Conservation (phyloP, 257 asterid genomes). For the Solanum okadae region DNA sequence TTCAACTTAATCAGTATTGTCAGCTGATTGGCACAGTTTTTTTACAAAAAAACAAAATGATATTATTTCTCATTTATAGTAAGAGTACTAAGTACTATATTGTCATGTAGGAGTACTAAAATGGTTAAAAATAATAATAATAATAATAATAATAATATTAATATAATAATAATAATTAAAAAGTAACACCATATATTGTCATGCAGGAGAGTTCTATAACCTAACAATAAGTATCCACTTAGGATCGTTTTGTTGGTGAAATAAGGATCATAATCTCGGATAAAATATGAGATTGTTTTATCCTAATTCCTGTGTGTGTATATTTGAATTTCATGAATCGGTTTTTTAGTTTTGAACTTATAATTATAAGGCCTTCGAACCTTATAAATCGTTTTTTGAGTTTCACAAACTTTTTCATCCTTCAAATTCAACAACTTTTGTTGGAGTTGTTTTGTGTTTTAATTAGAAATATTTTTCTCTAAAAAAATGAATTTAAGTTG, state of each 20-base stretch:
- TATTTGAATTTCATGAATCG: background rate
- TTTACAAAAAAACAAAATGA: background rate
- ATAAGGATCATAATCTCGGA: too few species aligned
- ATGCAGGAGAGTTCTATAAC: background rate
- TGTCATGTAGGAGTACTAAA: background rate
- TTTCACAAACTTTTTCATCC: background rate
- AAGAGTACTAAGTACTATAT: background rate
- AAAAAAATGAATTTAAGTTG: background rate
- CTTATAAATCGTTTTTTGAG: background rate
- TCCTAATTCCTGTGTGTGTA: background rate
- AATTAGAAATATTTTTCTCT: background rate
- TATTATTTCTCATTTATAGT: background rate
- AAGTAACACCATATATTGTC: too few species aligned
- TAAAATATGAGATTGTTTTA: too few species aligned
- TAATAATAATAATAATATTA: too few species aligned
- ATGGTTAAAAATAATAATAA: fast-evolving
- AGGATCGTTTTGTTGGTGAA: background rate
- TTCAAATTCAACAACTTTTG: background rate
- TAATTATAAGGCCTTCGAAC: background rate
- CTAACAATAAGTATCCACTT: too few species aligned
- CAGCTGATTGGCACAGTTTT: background rate
- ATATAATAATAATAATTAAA: too few species aligned
- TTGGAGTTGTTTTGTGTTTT: background rate
- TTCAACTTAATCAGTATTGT: background rate
- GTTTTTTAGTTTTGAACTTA: background rate